Percentiles rank a stretch among this genome's conserved stretches.
Evolutionary conservation across 352 stramenopile species (phyloP).

Genomic region (Globisporangium lucens): DNA sequence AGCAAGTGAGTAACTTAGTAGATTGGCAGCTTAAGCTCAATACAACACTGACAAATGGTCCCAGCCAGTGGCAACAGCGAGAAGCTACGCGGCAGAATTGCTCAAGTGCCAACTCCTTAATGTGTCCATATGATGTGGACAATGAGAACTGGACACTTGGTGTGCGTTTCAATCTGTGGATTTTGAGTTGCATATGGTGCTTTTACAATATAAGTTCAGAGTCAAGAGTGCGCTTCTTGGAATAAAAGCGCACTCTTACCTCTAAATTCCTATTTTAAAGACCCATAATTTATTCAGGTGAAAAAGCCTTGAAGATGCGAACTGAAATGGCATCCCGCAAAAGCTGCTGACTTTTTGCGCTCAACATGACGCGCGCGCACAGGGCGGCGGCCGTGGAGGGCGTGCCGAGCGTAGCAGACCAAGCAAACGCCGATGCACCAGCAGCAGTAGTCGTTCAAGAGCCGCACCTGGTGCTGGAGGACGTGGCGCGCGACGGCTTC

Average conservation of each 20-base stretch:
- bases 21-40: not conserved
- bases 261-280: not conserved
- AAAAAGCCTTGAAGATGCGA: not conserved
- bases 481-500: conserved; percentile 54
- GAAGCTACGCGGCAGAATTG: no score
- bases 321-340: not conserved
- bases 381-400: not conserved
- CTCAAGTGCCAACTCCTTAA: no score
- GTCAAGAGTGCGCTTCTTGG: not conserved
- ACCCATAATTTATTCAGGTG: not conserved
- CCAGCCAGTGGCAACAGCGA: no score
- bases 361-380: not conserved
- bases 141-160: not conserved
- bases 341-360: not conserved
- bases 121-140: no score
- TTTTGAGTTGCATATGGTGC: not conserved
- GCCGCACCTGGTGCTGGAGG: conserved; percentile 42
- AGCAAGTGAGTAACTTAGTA: not conserved
- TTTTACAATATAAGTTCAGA: not conserved
- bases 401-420: no score
- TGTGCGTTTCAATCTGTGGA: no score
- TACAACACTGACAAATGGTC: no score
- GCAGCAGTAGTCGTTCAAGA: not conserved
- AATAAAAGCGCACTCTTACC: not conserved
- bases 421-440: not conserved